Conservation (phyloP, 2,329 filamentous ascomycete species). For the Neonectria faginata region DNA sequence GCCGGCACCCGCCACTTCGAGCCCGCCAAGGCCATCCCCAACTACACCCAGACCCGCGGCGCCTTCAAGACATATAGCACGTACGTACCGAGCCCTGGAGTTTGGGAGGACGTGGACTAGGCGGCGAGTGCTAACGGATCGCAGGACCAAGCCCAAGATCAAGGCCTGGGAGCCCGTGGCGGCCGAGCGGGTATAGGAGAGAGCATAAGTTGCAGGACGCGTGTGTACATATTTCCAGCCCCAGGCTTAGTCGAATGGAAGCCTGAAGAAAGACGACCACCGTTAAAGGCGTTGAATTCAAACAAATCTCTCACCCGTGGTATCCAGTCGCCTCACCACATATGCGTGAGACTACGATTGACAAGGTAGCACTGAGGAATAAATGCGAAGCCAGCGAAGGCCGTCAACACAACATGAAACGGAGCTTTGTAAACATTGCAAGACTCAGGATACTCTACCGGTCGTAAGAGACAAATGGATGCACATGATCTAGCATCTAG, state of each 20-base stretch:
- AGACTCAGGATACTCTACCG: background rate
- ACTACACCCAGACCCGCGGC: conserved; percentile 78
- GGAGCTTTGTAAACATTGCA: background rate
- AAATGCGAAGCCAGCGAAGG: background rate
- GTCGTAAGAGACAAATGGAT: conserved; percentile 3
- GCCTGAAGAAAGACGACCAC: conserved; percentile 21
- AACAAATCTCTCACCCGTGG: conserved; percentile 11
- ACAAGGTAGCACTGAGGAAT: background rate
- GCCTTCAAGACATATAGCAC: conserved; percentile 96
- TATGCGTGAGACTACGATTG: background rate
- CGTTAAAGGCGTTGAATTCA: conserved; percentile 29
- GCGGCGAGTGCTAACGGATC: conserved; percentile 32
- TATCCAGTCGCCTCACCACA: background rate
- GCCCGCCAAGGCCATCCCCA: conserved; percentile 75
- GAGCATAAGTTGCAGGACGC: conserved; percentile 20
- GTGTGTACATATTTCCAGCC: conserved; percentile 49
- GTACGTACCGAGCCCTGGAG: conserved; percentile 67
- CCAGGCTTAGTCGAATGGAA: conserved; percentile 37
- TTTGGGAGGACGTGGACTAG: background rate
- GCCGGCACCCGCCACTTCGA: conserved; percentile 80
- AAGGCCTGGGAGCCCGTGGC: conserved; percentile 63
- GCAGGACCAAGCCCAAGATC: conserved; percentile 66
- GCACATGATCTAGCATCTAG: conserved; percentile 36
- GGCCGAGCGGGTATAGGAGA: conserved; percentile 48
- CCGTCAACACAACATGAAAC: background rate